Evolutionary conservation across 2,329 filamentous ascomycete genomes (phyloP), one percentile per base, ranked within the genome.

Genomic region (Fusarium verticillioides): DNA sequence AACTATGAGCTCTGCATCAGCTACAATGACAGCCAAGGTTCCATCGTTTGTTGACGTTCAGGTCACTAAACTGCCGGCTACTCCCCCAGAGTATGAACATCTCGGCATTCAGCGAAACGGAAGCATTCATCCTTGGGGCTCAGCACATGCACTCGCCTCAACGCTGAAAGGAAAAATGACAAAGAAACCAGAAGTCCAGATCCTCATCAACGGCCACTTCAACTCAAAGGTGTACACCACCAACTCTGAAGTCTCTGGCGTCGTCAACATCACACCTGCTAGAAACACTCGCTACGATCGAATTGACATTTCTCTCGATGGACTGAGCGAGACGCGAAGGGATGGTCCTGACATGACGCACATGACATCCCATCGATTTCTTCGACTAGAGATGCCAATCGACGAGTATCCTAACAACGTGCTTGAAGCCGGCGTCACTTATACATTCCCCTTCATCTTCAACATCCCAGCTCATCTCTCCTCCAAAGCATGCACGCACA

Each of bases 191-290:
- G 72, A 75, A 30, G 69, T 75, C 0, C 43, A 49, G 1, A 63
- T 77, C 34, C 34, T 53, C 19, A 60, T 78, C 63, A 70, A 75
- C 5, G 54, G 68, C 26, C 74, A 77, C 72, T 78, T 78, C 32
- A 70, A 61, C 39, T 75, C 75, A 21, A 77, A 77, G 32, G 62
- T 74, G 18, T 77, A 78, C 57, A 77, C 72, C 43, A 74, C 74
- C 60, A 70, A 75, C 40, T 75, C 74, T 4, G 72, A 73, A 21
- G 59, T 77, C 49, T 75, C 75, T 26, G 75, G 75, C 21, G 68
- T 62, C n/a, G 63, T 77, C 19, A 36, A 34, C 40, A 62, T 77
- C 32, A 54, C 64, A 2, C 75, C 75, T 15, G 19, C 44, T 1
- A 62, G 60, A 34, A 65, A 71, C 59, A 70, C 56, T 7, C 72